Base-by-base conservation (phyloP, 2,329 filamentous ascomycete genomes). In the Colletotrichum sidae region DNA sequence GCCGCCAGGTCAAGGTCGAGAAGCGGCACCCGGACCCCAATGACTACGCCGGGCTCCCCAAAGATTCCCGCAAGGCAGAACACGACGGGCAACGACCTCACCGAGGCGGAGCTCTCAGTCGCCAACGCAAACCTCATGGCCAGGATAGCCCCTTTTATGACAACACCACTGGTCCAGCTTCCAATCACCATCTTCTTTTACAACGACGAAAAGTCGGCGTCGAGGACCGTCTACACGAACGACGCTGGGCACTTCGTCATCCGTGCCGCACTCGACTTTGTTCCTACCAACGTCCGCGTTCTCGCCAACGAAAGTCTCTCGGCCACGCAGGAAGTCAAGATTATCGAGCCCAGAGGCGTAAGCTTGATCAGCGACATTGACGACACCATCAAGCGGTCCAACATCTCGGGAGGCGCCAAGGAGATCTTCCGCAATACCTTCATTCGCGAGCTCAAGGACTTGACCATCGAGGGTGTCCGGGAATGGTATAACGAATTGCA, bases 371-470 rank as follows among this genome's bases (percentile, higher is more conserved):
- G 93, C 75, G 96, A 99, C 75, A 96, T 99, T 68, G 96, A 99
- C 73, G 96, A 99, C 77, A 99, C 96, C 0, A 90, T 99, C 74
- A 99, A 99, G 77, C 91, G 94, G 72, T 97, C 96, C 17, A 96
- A 94, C 61, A 97, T 99, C 69, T 87, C 89, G 2, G 87, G 87
- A 56, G 96, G 96, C 7, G 91, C 95, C 1, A 90, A 94, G 65
- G 96, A 98, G 74, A 97, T 98, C 67, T 98, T 98, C 77, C 90
- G 95, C 63, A 98, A 97, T 76, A 96, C 94, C 0, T 99, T 99
- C 74, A 90, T 97, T 57, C 90, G 94, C 9, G 93, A 97, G 49
- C 82, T 98, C 1, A 83, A 80, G 3, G 93, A 95, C 66, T 83
- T 98, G 50, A 93, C 89, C 0, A 89, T 99, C 25, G 90, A 94